These are phyloP conservation scores for Apiospora marii DNA, from an alignment of 2,329 filamentous ascomycete genomes.

Conservation along the genomic window DNA sequence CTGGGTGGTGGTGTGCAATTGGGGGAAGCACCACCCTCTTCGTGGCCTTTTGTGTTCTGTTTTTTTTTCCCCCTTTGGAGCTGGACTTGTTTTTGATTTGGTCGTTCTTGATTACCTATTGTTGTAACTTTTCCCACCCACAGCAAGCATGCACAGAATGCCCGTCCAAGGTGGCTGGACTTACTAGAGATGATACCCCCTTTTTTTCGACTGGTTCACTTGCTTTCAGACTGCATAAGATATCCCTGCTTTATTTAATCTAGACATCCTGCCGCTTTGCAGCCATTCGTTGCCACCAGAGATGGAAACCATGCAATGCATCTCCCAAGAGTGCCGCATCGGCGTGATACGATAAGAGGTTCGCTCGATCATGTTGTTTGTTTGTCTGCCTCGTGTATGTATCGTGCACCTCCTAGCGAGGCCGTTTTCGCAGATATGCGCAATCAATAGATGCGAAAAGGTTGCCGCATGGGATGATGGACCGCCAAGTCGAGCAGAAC, in stretches of 20 bases:
- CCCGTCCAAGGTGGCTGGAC: neutral
- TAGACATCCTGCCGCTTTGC: neutral
- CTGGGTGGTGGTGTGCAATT: constrained; percentile 1
- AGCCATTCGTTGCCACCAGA: neutral
- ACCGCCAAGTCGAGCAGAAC: neutral
- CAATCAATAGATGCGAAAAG: constrained; percentile 9
- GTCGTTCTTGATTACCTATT: neutral
- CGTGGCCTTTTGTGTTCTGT: neutral
- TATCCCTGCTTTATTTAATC: constrained; percentile 18
- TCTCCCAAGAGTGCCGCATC: neutral
- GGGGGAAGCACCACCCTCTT: neutral
- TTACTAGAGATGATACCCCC: constrained; percentile 22
- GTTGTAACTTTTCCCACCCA: neutral
- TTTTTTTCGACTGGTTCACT: neutral
- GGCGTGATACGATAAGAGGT: neutral
- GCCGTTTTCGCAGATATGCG: neutral
- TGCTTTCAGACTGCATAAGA: constrained; percentile 14
- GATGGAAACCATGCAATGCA: neutral
- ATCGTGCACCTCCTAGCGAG: neutral
- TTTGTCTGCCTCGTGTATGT: neutral
- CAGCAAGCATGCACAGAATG: neutral
- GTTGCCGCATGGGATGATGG: neutral
- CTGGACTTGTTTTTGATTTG: constrained; percentile 8
- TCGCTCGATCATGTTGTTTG: constrained; percentile 2
- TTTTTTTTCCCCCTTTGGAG: neutral